Evolutionary conservation across 805 yeast species (phyloP).

Genomic region (Helenozyma rhizophorensis): DNA sequence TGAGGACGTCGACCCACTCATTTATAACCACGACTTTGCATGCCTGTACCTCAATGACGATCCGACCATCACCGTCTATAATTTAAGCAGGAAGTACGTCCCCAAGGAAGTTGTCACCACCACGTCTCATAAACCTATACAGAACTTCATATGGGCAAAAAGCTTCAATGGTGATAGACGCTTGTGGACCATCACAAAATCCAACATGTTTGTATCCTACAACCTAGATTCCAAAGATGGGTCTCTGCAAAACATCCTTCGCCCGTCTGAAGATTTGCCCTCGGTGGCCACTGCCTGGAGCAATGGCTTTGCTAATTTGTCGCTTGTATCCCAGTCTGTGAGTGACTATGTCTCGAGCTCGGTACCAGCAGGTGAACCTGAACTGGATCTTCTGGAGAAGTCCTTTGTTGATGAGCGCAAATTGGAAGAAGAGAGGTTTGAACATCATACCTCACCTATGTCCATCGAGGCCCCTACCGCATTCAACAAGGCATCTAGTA

Average conservation of each 20-base stretch:
- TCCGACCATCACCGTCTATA: slow-evolving; percentile 64
- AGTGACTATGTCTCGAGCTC: slow-evolving; percentile 29
- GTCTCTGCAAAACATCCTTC: slow-evolving; percentile 20
- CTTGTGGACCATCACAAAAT: slow-evolving; percentile 39
- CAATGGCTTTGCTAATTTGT: slow-evolving; percentile 42
- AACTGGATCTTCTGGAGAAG: background rate
- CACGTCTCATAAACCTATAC: slow-evolving; percentile 38
- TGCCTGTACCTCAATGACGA: slow-evolving; percentile 72
- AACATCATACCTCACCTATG: background rate
- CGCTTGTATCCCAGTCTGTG: slow-evolving; percentile 49
- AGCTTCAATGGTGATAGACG: slow-evolving; percentile 19
- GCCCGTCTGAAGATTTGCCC: slow-evolving; percentile 48
- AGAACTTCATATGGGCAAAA: slow-evolving; percentile 40
- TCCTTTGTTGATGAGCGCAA: background rate
- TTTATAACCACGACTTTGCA: slow-evolving; percentile 65
- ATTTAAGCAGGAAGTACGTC: slow-evolving; percentile 63
- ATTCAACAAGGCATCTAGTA: background rate
- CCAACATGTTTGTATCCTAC: slow-evolving; percentile 34
- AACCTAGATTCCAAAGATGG: slow-evolving; percentile 22
- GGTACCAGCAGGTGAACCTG: background rate
- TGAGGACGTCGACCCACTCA: slow-evolving; percentile 19
- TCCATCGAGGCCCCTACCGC: background rate
- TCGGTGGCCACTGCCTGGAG: slow-evolving; percentile 58
- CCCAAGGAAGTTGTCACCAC: slow-evolving; percentile 67
- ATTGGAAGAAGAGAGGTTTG: background rate